phyloP scores from a whole-genome alignment of 257 asterid genomes.

The Nicotiana benthamiana region DNA sequence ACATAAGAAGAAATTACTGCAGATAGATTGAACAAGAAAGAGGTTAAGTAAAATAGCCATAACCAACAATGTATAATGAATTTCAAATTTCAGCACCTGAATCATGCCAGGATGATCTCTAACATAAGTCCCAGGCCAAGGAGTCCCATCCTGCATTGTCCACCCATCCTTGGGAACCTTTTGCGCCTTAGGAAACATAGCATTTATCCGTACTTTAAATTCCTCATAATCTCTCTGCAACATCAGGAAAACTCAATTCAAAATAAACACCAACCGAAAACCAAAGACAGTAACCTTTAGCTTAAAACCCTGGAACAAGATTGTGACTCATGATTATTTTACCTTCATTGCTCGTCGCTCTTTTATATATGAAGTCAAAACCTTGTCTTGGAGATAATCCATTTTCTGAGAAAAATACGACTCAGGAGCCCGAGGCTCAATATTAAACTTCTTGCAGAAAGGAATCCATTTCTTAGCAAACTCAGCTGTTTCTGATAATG shows the following conservation, averaged over 20 bases:
- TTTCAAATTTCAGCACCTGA: conserved; percentile 15
- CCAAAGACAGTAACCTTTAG: neutral
- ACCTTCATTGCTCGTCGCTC: conserved; percentile 33
- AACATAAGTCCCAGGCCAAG: conserved; percentile 32
- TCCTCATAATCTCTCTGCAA: conserved; percentile 33
- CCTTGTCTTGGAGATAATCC: conserved; percentile 27
- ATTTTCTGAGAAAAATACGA: conserved; percentile 23
- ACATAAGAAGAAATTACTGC: neutral
- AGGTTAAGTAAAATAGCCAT: neutral
- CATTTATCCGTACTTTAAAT: conserved; percentile 26
- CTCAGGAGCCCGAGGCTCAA: conserved; percentile 36
- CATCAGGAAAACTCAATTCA: neutral
- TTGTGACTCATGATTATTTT: neutral
- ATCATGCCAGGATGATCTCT: conserved; percentile 36
- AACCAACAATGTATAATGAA: neutral
- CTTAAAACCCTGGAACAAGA: neutral
- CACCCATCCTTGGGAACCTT: conserved; percentile 35
- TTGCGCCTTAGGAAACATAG: conserved; percentile 20
- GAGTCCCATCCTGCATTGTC: conserved; percentile 36
- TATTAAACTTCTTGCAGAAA: conserved; percentile 23
- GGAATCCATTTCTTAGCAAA: conserved; percentile 32
- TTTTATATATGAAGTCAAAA: conserved; percentile 22
- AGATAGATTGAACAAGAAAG: neutral
- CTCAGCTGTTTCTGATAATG: conserved; percentile 23
- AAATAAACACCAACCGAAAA: conserved; percentile 3